These are phyloP conservation scores for Diaporthe capsici DNA, from an alignment of 2,329 filamentous ascomycete genomes.

Conservation along the genomic window DNA sequence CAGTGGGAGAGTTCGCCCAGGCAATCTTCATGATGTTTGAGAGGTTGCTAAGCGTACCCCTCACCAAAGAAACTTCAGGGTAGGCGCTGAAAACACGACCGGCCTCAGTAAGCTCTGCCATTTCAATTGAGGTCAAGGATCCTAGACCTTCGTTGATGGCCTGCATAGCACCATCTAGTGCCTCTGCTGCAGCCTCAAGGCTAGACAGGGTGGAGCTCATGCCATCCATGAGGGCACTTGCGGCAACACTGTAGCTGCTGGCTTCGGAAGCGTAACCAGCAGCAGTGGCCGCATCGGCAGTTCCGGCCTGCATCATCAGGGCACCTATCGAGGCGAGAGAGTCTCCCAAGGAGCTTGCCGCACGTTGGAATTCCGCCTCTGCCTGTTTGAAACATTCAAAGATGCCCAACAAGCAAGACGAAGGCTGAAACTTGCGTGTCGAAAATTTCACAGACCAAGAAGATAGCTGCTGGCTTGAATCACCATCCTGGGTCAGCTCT, in stretches of 20 bases:
- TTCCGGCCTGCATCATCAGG: not conserved
- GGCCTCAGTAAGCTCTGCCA: not conserved
- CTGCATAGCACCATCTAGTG: constrained; percentile 20
- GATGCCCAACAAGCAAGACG: not conserved
- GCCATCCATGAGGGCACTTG: not conserved
- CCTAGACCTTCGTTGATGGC: not conserved
- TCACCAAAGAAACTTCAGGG: not conserved
- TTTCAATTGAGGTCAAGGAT: not conserved
- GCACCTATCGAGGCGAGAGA: not conserved
- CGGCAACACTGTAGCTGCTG: not conserved
- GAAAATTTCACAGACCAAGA: constrained; percentile 10
- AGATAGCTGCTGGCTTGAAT: constrained; percentile 5
- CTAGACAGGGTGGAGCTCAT: not conserved
- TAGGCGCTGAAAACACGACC: constrained; percentile 1
- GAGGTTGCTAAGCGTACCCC: not conserved
- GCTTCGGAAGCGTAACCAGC: constrained; percentile 10
- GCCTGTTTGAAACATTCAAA: constrained; percentile 9
- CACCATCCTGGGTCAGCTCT: not conserved
- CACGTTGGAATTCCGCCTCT: not conserved
- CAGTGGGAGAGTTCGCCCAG: not conserved
- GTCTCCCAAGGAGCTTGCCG: not conserved
- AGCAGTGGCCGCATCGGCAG: not conserved
- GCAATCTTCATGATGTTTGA: constrained; percentile 8
- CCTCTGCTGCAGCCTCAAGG: constrained; percentile 11
- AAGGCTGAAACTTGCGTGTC: not conserved